Evolutionary conservation across 116 monocot species (phyloP).

Genomic region (Phalaenopsis hybrid): DNA sequence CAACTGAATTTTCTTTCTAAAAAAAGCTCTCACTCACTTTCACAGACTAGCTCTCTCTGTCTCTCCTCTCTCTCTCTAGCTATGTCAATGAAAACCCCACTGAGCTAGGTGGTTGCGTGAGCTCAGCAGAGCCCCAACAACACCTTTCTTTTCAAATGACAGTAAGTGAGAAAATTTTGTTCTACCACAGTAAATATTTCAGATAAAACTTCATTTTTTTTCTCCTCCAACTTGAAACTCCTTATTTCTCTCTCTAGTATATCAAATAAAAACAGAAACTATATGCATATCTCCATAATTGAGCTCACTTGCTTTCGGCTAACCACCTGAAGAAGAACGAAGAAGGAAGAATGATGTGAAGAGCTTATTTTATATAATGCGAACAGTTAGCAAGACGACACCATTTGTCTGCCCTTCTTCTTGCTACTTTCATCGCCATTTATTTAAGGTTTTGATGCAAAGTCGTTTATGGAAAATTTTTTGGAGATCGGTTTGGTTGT

Average conservation of each 20-base stretch:
- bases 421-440: background rate
- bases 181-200: conserved; percentile 8
- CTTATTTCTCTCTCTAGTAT: conserved; percentile 11
- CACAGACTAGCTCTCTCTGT: too few relatives aligned
- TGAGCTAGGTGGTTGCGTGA: background rate
- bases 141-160: conserved; percentile 5
- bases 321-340: background rate
- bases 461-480: background rate
- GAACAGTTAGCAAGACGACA: background rate
- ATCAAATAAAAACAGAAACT: background rate
- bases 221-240: background rate
- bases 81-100: background rate
- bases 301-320: conserved; percentile 6
- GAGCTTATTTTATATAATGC: background rate
- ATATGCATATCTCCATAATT: background rate
- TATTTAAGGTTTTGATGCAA: background rate
- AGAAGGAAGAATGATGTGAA: conserved; percentile 5
- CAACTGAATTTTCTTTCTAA: too few relatives aligned
- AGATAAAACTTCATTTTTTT: background rate
- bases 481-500: too few relatives aligned
- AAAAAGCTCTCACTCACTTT: too few relatives aligned
- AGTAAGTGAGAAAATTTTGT: background rate
- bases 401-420: background rate
- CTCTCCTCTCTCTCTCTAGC: too few relatives aligned
- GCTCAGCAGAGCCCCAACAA: background rate